phyloP scores from a whole-genome alignment of 306 rosid genomes.

The Gastrolobium villosum region DNA sequence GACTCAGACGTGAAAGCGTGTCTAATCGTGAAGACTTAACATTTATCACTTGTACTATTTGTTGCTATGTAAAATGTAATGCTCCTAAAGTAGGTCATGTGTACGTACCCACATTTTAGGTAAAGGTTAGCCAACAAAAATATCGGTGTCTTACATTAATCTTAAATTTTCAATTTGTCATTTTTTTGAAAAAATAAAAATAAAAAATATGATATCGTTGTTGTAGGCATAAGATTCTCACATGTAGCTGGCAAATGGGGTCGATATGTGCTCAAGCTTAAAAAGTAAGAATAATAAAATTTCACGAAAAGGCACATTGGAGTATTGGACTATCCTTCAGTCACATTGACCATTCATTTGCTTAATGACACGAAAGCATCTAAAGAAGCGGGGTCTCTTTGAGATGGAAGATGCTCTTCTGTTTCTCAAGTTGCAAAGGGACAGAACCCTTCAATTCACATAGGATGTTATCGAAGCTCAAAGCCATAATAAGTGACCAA shows the following conservation, averaged over 20 bases:
- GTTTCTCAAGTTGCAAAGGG: no score
- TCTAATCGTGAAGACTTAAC: not conserved
- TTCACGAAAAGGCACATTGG: conserved; percentile 39
- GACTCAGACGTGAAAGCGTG: not conserved
- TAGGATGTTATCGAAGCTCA: no score
- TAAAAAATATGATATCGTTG: not conserved
- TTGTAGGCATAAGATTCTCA: conserved; percentile 16
- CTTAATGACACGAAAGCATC: conserved; percentile 46
- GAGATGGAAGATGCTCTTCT: not conserved
- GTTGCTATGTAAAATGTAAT: not conserved
- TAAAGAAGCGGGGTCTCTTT: conserved; percentile 37
- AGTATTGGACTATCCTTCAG: conserved; percentile 7
- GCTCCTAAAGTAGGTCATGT: conserved; percentile 5
- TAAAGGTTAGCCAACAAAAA: not conserved
- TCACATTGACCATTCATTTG: conserved; percentile 59
- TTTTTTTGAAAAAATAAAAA: not conserved
- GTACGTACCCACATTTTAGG: conserved; percentile 26
- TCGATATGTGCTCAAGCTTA: conserved; percentile 10
- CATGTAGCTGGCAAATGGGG: conserved; percentile 38
- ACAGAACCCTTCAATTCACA: no score
- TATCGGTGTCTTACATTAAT: not conserved
- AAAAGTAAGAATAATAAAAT: conserved; percentile 45
- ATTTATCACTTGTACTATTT: conserved; percentile 33
- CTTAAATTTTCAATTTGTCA: not conserved
- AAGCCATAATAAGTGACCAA: no score